Conservation (phyloP, 1,139 yeast species). For the Pichia sp. region DNA sequence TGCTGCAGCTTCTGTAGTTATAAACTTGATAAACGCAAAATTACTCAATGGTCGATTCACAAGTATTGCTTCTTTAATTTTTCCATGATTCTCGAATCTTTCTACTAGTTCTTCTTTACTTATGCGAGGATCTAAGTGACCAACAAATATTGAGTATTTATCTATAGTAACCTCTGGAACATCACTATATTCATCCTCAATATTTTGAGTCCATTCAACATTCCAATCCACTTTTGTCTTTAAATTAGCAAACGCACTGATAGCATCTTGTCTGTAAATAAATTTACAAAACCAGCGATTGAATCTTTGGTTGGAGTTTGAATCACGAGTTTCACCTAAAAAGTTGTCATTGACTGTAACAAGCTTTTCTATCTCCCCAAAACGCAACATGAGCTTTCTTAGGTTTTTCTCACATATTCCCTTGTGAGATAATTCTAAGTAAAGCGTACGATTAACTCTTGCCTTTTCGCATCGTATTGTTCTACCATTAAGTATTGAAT, state of each 20-base stretch:
- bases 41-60: slow-evolving; percentile 46
- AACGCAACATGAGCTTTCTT: slow-evolving; percentile 36
- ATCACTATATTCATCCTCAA: slow-evolving; percentile 37
- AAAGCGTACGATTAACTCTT: slow-evolving; percentile 79
- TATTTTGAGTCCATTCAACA: slow-evolving; percentile 83
- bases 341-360: slow-evolving; percentile 41
- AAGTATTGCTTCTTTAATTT: slow-evolving; percentile 42
- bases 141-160: slow-evolving; percentile 65
- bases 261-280: slow-evolving; percentile 85
- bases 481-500: slow-evolving; percentile 63
- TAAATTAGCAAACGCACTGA: slow-evolving; percentile 70
- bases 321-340: slow-evolving; percentile 16
- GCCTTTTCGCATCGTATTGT: slow-evolving; percentile 84
- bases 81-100: slow-evolving; percentile 64
- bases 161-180: slow-evolving; percentile 45
- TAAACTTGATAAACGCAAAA: slow-evolving; percentile 67
- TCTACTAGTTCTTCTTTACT: slow-evolving; percentile 48
- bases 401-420: slow-evolving; percentile 31
- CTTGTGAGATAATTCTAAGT: slow-evolving; percentile 34
- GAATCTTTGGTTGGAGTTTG: slow-evolving; percentile 16
- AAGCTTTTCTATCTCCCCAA: slow-evolving; percentile 71
- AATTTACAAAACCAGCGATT: slow-evolving; percentile 74
- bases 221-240: slow-evolving; percentile 44
- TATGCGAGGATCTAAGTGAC: slow-evolving; percentile 53
- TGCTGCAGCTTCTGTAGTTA: slow-evolving; percentile 66